Evolutionary conservation across 1,139 yeast species (phyloP).

Genomic region (Pneumocystis jirovecii): DNA sequence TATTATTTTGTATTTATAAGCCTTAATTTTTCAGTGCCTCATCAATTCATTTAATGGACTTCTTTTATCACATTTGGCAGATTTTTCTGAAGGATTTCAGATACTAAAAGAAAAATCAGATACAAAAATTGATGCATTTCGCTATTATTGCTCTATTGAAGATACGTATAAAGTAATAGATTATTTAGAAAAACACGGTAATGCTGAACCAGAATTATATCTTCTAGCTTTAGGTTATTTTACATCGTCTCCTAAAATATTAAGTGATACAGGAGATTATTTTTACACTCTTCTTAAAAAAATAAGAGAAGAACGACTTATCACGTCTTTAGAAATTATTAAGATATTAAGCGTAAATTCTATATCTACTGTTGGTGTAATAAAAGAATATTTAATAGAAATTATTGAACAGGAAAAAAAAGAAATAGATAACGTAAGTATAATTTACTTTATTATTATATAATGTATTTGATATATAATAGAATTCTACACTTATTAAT

Average conservation of each 20-base stretch:
- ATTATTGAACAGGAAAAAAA: constrained; percentile 45
- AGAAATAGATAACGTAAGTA: constrained; percentile 40
- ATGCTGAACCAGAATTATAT: constrained; percentile 47
- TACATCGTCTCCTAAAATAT: constrained; percentile 41
- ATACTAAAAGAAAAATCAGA: constrained; percentile 32
- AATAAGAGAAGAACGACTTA: constrained; percentile 38
- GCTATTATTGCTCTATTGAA: constrained; percentile 44
- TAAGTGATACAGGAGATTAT: constrained; percentile 38
- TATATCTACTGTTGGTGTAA: constrained; percentile 56
- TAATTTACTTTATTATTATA: not conserved
- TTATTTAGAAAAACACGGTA: constrained; percentile 46
- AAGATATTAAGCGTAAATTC: constrained; percentile 50
- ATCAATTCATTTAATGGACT: constrained; percentile 17
- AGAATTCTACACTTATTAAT: constrained; percentile 46
- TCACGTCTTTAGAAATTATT: constrained; percentile 65
- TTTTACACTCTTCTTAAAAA: constrained; percentile 38
- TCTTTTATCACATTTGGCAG: constrained; percentile 17
- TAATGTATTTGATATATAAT: not conserved
- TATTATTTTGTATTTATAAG: constrained; percentile 13
- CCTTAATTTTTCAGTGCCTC: constrained; percentile 25
- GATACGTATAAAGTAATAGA: constrained; percentile 45
- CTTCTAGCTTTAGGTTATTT: constrained; percentile 51
- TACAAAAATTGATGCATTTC: constrained; percentile 48
- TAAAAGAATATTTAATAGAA: constrained; percentile 54
- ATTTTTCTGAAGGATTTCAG: constrained; percentile 18